phyloP scores from a whole-genome alignment of 2,329 filamentous ascomycete genomes.

The Cladosporium sp. region DNA sequence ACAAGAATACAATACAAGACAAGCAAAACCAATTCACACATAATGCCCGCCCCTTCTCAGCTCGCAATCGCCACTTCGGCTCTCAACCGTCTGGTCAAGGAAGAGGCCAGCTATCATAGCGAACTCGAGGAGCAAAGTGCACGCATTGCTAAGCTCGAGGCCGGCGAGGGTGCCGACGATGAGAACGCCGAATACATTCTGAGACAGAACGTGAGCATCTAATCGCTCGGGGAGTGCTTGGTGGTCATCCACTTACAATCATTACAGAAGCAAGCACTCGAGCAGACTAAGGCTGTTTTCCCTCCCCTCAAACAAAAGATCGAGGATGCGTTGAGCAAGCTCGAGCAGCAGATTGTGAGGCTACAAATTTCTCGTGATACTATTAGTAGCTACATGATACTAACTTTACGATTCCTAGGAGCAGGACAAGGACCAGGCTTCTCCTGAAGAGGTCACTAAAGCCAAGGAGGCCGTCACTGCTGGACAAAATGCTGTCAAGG shows the following conservation, averaged over 20 bases:
- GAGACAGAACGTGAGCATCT: slow-evolving; percentile 72
- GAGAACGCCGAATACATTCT: slow-evolving; percentile 74
- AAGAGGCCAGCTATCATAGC: slow-evolving; percentile 85
- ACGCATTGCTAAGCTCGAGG: slow-evolving; percentile 65
- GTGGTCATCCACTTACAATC: slow-evolving; percentile 1
- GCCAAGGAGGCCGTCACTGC: slow-evolving; percentile 39
- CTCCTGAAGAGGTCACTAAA: slow-evolving; percentile 43
- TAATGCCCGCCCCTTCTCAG: slow-evolving; percentile 72
- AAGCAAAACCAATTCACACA: neutral
- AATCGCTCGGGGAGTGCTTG: neutral
- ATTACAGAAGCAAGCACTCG: slow-evolving; percentile 68
- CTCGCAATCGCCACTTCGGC: slow-evolving; percentile 76
- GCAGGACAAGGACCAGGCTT: slow-evolving; percentile 37
- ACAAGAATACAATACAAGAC: too few species aligned
- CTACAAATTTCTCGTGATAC: too few species aligned
- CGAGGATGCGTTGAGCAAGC: slow-evolving; percentile 62
- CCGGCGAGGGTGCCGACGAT: slow-evolving; percentile 42
- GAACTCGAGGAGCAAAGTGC: slow-evolving; percentile 73
- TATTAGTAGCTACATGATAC: neutral
- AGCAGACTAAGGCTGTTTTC: slow-evolving; percentile 84
- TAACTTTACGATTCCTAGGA: slow-evolving; percentile 29
- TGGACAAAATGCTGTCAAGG: slow-evolving; percentile 38
- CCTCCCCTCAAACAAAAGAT: slow-evolving; percentile 69
- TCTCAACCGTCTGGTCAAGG: slow-evolving; percentile 81
- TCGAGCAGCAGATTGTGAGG: slow-evolving; percentile 73